Base-by-base conservation (phyloP, 75 land plant genomes). In the Cupressus sempervirens region DNA sequence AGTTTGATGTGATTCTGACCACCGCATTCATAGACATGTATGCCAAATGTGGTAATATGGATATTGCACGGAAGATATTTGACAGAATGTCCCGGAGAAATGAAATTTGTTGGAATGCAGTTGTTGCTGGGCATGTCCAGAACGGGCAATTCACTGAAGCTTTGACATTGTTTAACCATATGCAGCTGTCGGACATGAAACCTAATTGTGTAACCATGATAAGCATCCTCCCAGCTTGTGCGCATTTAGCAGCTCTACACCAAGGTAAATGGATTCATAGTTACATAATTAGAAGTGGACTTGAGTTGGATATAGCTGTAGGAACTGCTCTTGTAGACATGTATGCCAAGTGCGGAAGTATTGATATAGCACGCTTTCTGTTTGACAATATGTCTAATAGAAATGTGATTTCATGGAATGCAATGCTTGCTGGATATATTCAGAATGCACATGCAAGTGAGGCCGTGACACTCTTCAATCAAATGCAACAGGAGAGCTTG, bases 291-390 rank as follows among this genome's bases (percentile, higher is more conserved):
- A 56, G 80, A 54, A 75, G 43, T 50, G 67, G 45, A 10, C 70
- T 84, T 74, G 36, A 93, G 97, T 95, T 58, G 75, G 82, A 86
- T 95, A 8, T 90, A 86, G 86, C 54, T 50, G 50, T 84, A 3
- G 88, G 81, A 34, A 75, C 67, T 12, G 30, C 87, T 7, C 20
- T 87, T 12, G 1, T 87, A 9, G 81, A 86, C 12, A 85, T 87
- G 80, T 84, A 87, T 76, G 58, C 82, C 62, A 84, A 84, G 40
- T 68, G 81, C 77, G 87, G 87, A 1, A 30, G 35, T 30, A n/a
- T 87, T 11, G 67, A 38, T n/a, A 77, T 32, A 13, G 85, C 88
- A 45, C n/a, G 14, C 5, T 11, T 13, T 10, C 30, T 87, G 3
- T 84, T 84, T 73, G 58, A 84, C 68, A n/a, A 32, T 4, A 75